A percentile compares a stretch with the other conserved stretches of the same genome.
These are phyloP conservation scores for Haberlea rhodopensis DNA, from an alignment of 257 asterid species.

Conservation along the genomic window DNA sequence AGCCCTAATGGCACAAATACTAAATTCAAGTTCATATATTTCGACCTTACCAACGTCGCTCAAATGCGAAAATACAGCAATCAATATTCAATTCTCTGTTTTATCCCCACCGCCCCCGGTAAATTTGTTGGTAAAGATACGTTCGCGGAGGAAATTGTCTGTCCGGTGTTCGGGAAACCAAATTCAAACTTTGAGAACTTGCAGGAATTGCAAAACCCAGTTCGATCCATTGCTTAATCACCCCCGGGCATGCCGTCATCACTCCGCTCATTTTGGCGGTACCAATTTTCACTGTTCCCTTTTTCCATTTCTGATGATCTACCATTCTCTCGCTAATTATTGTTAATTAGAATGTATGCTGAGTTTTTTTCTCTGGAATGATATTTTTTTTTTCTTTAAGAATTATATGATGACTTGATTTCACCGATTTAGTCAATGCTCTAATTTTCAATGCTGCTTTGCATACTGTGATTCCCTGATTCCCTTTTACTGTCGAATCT, in stretches of 20 bases:
- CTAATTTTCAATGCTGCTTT: neutral
- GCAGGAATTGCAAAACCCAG: slow-evolving; percentile 83
- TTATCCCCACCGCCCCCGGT: slow-evolving; percentile 8
- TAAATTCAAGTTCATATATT: slow-evolving; percentile 27
- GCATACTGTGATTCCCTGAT: neutral
- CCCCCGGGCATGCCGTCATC: slow-evolving; percentile 81
- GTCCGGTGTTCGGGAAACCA: slow-evolving; percentile 52
- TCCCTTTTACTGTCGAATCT: neutral
- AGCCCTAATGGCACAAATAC: slow-evolving; percentile 41
- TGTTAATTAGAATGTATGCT: neutral
- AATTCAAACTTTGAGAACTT: slow-evolving; percentile 51
- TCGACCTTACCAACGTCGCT: slow-evolving; percentile 23
- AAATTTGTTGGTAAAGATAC: slow-evolving; percentile 24
- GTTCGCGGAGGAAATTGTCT: slow-evolving; percentile 29
- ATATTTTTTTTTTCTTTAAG: too few relatives aligned
- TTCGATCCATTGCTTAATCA: slow-evolving; percentile 81
- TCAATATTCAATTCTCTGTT: slow-evolving; percentile 20
- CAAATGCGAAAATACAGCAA: slow-evolving; percentile 16
- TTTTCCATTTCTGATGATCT: neutral
- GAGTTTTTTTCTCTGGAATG: neutral
- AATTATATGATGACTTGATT: neutral
- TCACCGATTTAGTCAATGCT: neutral
- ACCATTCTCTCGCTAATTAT: neutral
- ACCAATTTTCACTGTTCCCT: neutral
- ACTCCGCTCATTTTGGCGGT: slow-evolving; percentile 96